Evolutionary conservation across 2,329 filamentous ascomycete genomes (phyloP).

Genomic region (Mycocentrospora acerina): DNA sequence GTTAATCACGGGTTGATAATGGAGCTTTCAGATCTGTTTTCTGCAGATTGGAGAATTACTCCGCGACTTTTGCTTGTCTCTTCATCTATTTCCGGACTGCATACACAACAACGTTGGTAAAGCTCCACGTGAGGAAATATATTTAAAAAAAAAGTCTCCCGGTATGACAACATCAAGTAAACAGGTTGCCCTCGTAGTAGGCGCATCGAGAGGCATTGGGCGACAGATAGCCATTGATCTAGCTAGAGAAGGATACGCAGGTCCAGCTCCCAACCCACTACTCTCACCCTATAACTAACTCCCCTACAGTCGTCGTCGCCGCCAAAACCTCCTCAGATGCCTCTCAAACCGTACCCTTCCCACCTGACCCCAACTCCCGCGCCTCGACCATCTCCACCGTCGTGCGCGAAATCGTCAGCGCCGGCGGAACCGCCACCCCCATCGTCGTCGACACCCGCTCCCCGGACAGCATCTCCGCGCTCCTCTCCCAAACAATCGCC

Average conservation of each 20-base stretch:
- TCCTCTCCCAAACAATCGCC: constrained; percentile 51
- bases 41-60: too few species aligned
- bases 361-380: constrained; percentile 73
- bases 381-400: constrained; percentile 80
- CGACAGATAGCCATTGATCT: constrained; percentile 78
- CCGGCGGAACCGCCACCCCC: constrained; percentile 65
- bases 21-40: too few species aligned
- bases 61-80: too few species aligned
- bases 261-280: constrained; percentile 46
- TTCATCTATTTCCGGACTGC: too few species aligned
- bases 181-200: constrained; percentile 70
- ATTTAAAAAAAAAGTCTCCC: too few species aligned
- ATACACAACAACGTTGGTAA: neutral
- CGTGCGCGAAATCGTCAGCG: constrained; percentile 67
- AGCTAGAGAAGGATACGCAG: constrained; percentile 68
- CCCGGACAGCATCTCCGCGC: constrained; percentile 41
- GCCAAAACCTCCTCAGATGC: constrained; percentile 74
- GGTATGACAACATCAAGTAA: constrained; percentile 15
- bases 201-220: constrained; percentile 78
- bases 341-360: constrained; percentile 59
- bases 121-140: too few species aligned
- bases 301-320: constrained; percentile 68
- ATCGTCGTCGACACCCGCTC: constrained; percentile 70
- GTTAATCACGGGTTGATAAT: too few species aligned
- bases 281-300: constrained; percentile 3